Evolutionary conservation across 257 asterid species (phyloP).

Genomic region (Gentiana dahurica): DNA sequence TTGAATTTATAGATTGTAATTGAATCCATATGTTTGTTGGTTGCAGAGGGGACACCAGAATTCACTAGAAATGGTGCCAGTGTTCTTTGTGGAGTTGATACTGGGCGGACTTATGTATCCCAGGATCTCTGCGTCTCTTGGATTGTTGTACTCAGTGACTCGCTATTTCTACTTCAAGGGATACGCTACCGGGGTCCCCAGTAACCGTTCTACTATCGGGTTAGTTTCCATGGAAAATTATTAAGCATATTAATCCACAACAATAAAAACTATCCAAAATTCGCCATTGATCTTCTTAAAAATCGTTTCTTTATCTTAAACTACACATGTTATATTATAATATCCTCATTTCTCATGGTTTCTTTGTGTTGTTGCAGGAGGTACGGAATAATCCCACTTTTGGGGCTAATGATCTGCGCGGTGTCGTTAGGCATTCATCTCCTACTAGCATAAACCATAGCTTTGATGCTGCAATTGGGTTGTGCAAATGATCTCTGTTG

Average conservation of each 20-base stretch:
- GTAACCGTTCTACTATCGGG: conserved; percentile 53
- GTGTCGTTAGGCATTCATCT: conserved; percentile 50
- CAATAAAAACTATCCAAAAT: too few relatives aligned
- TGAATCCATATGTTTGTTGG: conserved; percentile 1
- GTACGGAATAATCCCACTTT: conserved; percentile 36
- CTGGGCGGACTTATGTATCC: conserved; percentile 83
- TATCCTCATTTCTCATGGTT: too few relatives aligned
- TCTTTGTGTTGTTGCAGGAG: too few relatives aligned
- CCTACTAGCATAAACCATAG: conserved; percentile 24
- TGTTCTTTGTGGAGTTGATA: conserved; percentile 42
- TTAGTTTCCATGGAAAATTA: conserved; percentile 12
- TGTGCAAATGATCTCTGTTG: too few relatives aligned
- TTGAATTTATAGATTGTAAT: background rate
- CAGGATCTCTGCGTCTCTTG: conserved; percentile 41
- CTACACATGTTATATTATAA: too few relatives aligned
- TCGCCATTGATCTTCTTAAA: background rate
- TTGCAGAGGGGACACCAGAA: conserved; percentile 97
- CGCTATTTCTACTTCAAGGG: conserved; percentile 81
- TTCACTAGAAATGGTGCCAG: conserved; percentile 78
- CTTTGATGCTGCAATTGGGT: too few relatives aligned
- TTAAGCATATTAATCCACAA: too few relatives aligned
- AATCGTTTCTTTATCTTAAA: too few relatives aligned
- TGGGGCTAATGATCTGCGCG: conserved; percentile 48
- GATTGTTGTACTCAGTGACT: conserved; percentile 31
- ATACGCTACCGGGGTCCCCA: conserved; percentile 71